Conservation (phyloP, 2,329 filamentous ascomycete genomes). For the Teratosphaeriaceae sp. region DNA sequence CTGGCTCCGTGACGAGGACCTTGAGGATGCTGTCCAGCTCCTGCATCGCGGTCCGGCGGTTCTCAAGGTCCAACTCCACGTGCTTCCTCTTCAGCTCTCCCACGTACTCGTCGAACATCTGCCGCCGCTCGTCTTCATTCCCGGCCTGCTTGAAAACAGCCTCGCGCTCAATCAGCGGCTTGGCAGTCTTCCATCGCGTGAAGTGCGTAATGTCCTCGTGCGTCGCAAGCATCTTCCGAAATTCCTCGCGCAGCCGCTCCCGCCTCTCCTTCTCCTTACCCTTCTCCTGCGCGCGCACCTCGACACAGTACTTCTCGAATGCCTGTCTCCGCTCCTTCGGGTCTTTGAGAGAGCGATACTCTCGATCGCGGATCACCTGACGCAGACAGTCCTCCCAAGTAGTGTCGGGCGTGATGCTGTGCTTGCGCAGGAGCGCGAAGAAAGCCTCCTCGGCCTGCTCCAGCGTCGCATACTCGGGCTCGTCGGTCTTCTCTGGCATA, state of each 20-base stretch:
- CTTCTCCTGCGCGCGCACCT: slow-evolving; percentile 87
- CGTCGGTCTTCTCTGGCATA: slow-evolving; percentile 27
- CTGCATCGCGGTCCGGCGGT: slow-evolving; percentile 75
- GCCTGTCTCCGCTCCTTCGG: slow-evolving; percentile 83
- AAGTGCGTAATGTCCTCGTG: slow-evolving; percentile 97
- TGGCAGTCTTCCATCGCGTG: slow-evolving; percentile 93
- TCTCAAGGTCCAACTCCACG: slow-evolving; percentile 63
- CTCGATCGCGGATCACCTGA: slow-evolving; percentile 78
- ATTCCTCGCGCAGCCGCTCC: slow-evolving; percentile 86
- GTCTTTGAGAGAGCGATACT: slow-evolving; percentile 89
- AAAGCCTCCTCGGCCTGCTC: slow-evolving; percentile 94
- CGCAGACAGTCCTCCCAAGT: slow-evolving; percentile 86
- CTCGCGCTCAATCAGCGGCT: slow-evolving; percentile 89
- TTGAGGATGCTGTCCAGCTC: slow-evolving; percentile 73
- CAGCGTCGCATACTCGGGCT: slow-evolving; percentile 66
- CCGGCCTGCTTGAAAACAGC: slow-evolving; percentile 90
- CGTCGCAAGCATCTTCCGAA: slow-evolving; percentile 90
- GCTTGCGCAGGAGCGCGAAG: slow-evolving; percentile 77
- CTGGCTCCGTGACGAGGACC: slow-evolving; percentile 77
- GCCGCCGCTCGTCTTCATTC: slow-evolving; percentile 77
- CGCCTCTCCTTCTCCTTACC: slow-evolving; percentile 89
- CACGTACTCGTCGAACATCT: slow-evolving; percentile 92
- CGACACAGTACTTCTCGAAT: slow-evolving; percentile 91
- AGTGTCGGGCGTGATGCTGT: slow-evolving; percentile 85
- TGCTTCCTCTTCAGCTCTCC: slow-evolving; percentile 74